Evolutionary conservation across 202 grass and related monocot species (phyloP), one percentile per base, ranked within the genome.

Genomic region (Musa balbisiana): DNA sequence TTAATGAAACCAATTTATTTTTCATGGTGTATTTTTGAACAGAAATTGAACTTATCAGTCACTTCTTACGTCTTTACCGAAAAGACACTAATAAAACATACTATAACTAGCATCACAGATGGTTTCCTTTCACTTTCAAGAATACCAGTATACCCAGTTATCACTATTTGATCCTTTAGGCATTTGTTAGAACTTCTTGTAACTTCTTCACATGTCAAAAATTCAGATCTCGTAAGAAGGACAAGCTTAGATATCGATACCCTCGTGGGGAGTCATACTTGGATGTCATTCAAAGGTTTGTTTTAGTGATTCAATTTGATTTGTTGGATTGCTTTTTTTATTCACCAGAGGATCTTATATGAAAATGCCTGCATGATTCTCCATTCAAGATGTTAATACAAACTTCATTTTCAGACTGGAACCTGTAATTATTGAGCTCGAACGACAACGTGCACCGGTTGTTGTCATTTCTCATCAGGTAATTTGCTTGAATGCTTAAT

Each of bases 391-490:
- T 43, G 33, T 51, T 16, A 63, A 58, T 55, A 43, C 82, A 62
- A 27, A 72, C 20, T 80, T 22, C 75, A 26, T 82, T 50, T 82
- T 62, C 79, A 98, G 94, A 82, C 78, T 93, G 43, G 94, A 98
- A 79, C 88, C 94, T 81, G 94, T 98, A 67, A 98, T 98, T 73
- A 93, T 93, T 83, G 94, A 98, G 79, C 91, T 98, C 74, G 91
- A 98, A 86, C 77, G 91, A 55, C 94, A 98, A 74, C 94, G 86
- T 83, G 85, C 94, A 53, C 91, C 94, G 66, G 94, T 98, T 53
- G 94, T 98, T 23, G 94, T 98, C 74, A 89, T 98, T 91, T 82
- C 94, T 89, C 94, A 98, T 79, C 94, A 98, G 84, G 94, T 98
- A 98, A 79, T 73, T 43, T 58, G 22, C 17, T 22, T 17, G 73